Percentiles rank a stretch among this genome's conserved stretches.
Evolutionary conservation across 176 grass and related monocot genomes (phyloP).

Genomic region (Canna indica): DNA sequence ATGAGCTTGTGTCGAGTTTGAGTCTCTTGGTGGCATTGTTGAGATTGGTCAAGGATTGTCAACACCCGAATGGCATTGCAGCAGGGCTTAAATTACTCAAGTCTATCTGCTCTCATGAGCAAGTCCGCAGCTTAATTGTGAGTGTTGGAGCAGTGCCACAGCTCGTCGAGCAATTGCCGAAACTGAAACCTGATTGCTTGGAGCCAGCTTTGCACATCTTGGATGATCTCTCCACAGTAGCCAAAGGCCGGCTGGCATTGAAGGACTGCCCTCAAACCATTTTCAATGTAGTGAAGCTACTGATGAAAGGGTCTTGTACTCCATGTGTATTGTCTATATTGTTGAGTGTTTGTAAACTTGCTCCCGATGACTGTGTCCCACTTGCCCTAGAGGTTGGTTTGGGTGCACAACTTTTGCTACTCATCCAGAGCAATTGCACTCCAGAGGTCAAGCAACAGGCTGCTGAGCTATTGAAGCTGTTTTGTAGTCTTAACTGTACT

Average conservation of each 20-base stretch:
- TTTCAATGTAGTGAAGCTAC: slow-evolving; percentile 46
- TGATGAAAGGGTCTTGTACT: slow-evolving; percentile 83
- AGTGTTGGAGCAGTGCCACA: slow-evolving; percentile 57
- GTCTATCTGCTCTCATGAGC: slow-evolving; percentile 46
- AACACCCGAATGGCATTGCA: slow-evolving; percentile 36
- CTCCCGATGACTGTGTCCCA: slow-evolving; percentile 55
- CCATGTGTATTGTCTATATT: slow-evolving; percentile 53
- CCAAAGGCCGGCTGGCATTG: slow-evolving; percentile 43
- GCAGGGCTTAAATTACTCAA: slow-evolving; percentile 56
- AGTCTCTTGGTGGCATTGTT: slow-evolving; percentile 71
- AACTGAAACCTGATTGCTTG: slow-evolving; percentile 42
- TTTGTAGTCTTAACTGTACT: slow-evolving; percentile 68
- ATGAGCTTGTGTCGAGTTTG: slow-evolving; percentile 70
- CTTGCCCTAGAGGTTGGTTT: slow-evolving; percentile 66
- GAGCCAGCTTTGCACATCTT: slow-evolving; percentile 60
- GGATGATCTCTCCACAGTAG: slow-evolving; percentile 37
- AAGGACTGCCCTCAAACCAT: slow-evolving; percentile 75
- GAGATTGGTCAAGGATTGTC: slow-evolving; percentile 61
- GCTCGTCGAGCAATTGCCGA: slow-evolving; percentile 61
- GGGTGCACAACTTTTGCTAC: slow-evolving; percentile 63
- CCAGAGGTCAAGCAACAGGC: slow-evolving; percentile 87
- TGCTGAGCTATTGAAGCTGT: slow-evolving; percentile 59
- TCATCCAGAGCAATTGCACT: slow-evolving; percentile 70
- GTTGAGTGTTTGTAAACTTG: slow-evolving; percentile 64
- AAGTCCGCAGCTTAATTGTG: slow-evolving; percentile 43